phyloP scores from a whole-genome alignment of 192 early-diverging fungal species.

The Chytriomyces sp. region DNA sequence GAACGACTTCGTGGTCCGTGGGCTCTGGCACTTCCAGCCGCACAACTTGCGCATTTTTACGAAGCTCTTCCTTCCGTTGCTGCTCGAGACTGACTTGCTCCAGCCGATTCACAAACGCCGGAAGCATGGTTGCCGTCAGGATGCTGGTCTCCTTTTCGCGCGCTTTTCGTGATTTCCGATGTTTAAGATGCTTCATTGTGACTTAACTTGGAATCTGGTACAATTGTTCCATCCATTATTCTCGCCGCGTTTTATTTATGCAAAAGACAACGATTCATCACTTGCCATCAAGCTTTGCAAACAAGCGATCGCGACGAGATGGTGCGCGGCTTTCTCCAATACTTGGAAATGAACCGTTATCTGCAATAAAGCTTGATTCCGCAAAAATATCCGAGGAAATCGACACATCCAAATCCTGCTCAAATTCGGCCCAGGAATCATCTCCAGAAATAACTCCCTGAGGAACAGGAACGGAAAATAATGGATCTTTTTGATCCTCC shows the following conservation, averaged over 20 bases:
- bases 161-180: neutral
- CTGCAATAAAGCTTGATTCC: neutral
- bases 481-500: neutral
- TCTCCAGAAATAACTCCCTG: neutral
- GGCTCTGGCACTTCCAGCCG: neutral
- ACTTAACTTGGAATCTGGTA: neutral
- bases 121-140: neutral
- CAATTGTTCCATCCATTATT: neutral
- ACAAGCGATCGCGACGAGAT: neutral
- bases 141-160: neutral
- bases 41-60: neutral
- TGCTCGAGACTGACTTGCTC: neutral
- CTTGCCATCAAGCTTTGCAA: neutral
- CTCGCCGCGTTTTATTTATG: neutral
- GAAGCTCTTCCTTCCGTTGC: neutral
- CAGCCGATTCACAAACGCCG: neutral
- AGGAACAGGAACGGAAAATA: neutral
- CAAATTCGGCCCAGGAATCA: slow-evolving; percentile 2
- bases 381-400: neutral
- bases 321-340: neutral
- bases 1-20: neutral
- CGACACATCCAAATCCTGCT: neutral
- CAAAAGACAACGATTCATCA: too few species aligned
- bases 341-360: too few species aligned
- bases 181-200: neutral